Evolutionary conservation across 345 rosid species (phyloP), one percentile per base, ranked within the genome.

Genomic region (Anacardium occidentale): DNA sequence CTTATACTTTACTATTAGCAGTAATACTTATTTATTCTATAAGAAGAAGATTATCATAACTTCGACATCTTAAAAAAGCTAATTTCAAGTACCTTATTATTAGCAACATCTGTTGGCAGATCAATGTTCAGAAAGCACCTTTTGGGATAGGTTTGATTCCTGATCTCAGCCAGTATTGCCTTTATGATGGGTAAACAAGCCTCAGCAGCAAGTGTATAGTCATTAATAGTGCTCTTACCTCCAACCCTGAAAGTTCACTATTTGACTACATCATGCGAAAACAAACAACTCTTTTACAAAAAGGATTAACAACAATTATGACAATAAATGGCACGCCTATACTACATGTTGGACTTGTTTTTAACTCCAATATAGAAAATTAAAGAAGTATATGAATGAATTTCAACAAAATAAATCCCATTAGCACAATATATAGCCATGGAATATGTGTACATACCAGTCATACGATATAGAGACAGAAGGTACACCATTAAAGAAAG

Each of bases 111-210:
- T 70, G 89, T 79, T 0, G 98, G 98, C 71, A 94, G 69, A 83
- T 87, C 98, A 5, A 94, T 77, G 76, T 94, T 92, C 74, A 94
- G 72, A 77, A 94, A 94, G 80, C 96, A 86, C 5, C 82, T 76
- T 57, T 58, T 59, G 2, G 95, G 94, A 77, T 86, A 87, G 34
- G 73, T 88, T 76, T 79, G 79, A 72, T 82, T 90, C 76, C 70
- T 89, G 62, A 90, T 84, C 40, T 90, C 92, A 71, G 55, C 64
- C 62, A 87, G 29, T 71, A 90, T 57, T 71, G 88, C 89, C 18
- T 72, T 80, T 73, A 92, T 79, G 34, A 94, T 83, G 7, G 99
- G 92, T 71, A 92, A 66, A 81, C 99, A 90, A 71, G 98, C 99
- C 84, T 89, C 86, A 20, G 98, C 97, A 80, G 89, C 89, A 68